Base-by-base conservation (phyloP, 495 filamentous ascomycete species). In the Filosporella fistucella region DNA sequence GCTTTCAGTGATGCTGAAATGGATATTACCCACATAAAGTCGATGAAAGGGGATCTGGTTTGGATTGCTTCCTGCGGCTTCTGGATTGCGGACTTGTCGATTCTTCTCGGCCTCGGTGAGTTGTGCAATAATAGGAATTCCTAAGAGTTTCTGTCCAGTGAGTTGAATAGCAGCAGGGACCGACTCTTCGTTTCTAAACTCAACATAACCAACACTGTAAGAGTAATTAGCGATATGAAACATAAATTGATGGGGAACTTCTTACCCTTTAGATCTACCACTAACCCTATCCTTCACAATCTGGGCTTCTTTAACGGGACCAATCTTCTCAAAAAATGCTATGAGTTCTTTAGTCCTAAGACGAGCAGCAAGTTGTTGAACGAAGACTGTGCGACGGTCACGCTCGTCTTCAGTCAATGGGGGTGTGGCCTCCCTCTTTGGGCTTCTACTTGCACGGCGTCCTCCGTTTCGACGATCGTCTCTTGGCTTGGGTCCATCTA, bases 61-160 rank as follows among this genome's bases (percentile, higher is more conserved):
- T 11, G 78, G 73, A 46, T 72, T 72, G 54, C 75, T 81, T 45
- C 73, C 70, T 36, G 74, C 74, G 37, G 81, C 72, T 52, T 94
- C 89, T 42, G 86, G 78, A 57, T 78, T 91, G 54, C 90, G 89
- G 45, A 88, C 88, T 76, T 96, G 93, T 41, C 94, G 91, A 62
- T 99, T 99, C 73, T 99, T 99, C 67, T 99, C 94, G 52, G 93
- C 94, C 72, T 99, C 94, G 54, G 94, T 96, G 62, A 95, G 82
- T 69, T 97, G 91, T 20, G 89, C 94, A 56, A 99, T 99, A 65
- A 99, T 93, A 14, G 94, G 94, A 56, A 97, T 96, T 73, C 90
- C 91, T 86, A 94, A 71, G 71, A 99, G 87, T 67, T 91, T 94
- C 72, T 97, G 94, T 65, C 94, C 94, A 63, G 94, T 99, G 71